These are phyloP conservation scores for Kazachstania kunashirensis DNA, from an alignment of 805 yeast genomes.

Conservation along the genomic window DNA sequence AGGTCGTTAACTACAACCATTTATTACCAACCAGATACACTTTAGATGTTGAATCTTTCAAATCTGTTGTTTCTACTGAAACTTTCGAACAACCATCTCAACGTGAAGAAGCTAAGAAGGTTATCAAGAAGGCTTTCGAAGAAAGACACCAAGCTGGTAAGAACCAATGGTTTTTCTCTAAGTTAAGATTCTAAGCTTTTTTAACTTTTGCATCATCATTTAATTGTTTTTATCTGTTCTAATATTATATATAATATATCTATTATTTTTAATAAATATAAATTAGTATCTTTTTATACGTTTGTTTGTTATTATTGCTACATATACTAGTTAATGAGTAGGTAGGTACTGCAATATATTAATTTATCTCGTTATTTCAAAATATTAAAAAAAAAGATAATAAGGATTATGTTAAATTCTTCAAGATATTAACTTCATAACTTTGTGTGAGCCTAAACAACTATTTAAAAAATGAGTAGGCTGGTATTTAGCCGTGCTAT, in stretches of 20 bases:
- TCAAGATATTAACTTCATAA: too few relatives aligned
- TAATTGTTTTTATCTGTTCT: conserved; percentile 3
- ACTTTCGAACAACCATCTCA: conserved; percentile 95
- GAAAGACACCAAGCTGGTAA: conserved; percentile 99
- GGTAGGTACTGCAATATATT: too few relatives aligned
- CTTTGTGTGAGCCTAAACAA: too few relatives aligned
- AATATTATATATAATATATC: conserved; percentile 4
- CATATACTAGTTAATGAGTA: too few relatives aligned
- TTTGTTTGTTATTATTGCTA: too few relatives aligned
- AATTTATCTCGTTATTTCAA: too few relatives aligned
- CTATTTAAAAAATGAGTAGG: too few relatives aligned
- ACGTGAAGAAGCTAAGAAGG: conserved; percentile 98
- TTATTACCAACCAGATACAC: conserved; percentile 99
- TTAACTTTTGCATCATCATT: conserved; percentile 3
- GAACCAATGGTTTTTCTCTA: conserved; percentile 99
- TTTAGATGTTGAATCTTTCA: conserved; percentile 92
- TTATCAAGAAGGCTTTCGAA: conserved; percentile 97
- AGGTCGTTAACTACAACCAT: conserved; percentile 99
- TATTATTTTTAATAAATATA: conserved; percentile 1
- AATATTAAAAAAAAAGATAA: too few relatives aligned
- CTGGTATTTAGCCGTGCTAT: not conserved
- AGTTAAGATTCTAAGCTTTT: conserved; percentile 69
- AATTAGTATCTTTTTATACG: conserved; percentile 6
- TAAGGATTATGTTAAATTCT: too few relatives aligned
- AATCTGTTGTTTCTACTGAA: conserved; percentile 83